A percentile compares a stretch with the other conserved stretches of the same genome.
Evolutionary conservation across 345 rosid genomes (phyloP).

Genomic region (Syzygium oleosum): DNA sequence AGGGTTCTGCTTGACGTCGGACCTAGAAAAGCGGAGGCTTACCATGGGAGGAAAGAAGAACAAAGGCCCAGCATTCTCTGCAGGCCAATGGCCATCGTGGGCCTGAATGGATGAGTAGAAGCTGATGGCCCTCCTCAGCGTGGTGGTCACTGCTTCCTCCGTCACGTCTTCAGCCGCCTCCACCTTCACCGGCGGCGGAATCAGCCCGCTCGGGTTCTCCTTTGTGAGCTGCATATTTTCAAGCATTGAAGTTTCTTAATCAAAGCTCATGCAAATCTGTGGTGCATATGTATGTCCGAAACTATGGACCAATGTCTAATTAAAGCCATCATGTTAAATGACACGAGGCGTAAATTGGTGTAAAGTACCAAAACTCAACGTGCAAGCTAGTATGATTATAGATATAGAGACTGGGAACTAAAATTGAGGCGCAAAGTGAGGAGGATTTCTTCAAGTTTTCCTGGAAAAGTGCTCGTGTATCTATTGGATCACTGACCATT

Average conservation of each 20-base stretch:
- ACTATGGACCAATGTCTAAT: background rate
- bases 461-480: background rate
- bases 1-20: no score
- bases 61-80: slow-evolving; percentile 51
- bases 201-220: slow-evolving; percentile 20
- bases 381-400: background rate
- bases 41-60: slow-evolving; percentile 64
- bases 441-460: background rate
- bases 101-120: slow-evolving; percentile 54
- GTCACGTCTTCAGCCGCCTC: slow-evolving; percentile 19
- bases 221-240: slow-evolving; percentile 15
- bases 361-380: background rate
- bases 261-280: background rate
- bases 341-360: background rate
- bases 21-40: background rate
- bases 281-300: background rate
- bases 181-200: slow-evolving; percentile 30
- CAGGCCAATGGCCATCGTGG: slow-evolving; percentile 69
- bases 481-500: background rate
- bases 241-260: background rate
- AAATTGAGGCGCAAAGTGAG: background rate
- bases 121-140: slow-evolving; percentile 35
- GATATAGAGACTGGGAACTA: background rate
- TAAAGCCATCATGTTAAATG: background rate
- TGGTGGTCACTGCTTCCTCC: slow-evolving; percentile 21